phyloP scores from a whole-genome alignment of 192 early-diverging fungal species.

The Dissophora globulifera region DNA sequence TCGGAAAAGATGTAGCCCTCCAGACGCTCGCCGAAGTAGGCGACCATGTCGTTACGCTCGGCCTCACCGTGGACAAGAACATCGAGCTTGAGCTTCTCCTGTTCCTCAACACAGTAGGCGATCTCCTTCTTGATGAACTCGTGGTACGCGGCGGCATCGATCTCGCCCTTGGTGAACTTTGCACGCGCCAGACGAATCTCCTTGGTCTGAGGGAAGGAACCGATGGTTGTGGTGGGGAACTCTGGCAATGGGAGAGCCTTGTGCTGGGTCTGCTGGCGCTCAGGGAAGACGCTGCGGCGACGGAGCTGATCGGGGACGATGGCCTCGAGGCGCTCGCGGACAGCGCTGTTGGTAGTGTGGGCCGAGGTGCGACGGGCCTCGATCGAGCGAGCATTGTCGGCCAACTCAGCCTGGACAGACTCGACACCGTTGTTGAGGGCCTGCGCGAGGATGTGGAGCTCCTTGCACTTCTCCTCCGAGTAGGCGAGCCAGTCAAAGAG shows the following conservation, averaged over 20 bases:
- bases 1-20: constrained; percentile 94
- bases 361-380: constrained; percentile 77
- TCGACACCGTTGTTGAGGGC: constrained; percentile 62
- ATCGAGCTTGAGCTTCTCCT: constrained; percentile 91
- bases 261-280: constrained; percentile 79
- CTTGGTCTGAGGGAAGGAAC: constrained; percentile 98
- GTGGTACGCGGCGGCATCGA: constrained; percentile 76
- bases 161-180: constrained; percentile 87
- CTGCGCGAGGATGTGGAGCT: constrained; percentile 78
- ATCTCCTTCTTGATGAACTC: constrained; percentile 90
- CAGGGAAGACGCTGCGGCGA: constrained; percentile 77
- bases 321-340: constrained; percentile 76
- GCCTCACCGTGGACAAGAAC: constrained; percentile 98
- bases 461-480: constrained; percentile 91
- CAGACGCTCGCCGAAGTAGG: constrained; percentile 96
- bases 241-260: constrained; percentile 82
- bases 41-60: constrained; percentile 96
- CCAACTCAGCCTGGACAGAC: constrained; percentile 73
- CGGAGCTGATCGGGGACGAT: constrained; percentile 78
- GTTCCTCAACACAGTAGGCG: constrained; percentile 83
- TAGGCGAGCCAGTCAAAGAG: constrained; percentile 94
- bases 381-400: constrained; percentile 76
- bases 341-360: constrained; percentile 84
- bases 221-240: constrained; percentile 98
- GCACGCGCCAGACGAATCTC: constrained; percentile 94